Conservation (phyloP, 257 asterid genomes). For the Solanum virginianum region DNA sequence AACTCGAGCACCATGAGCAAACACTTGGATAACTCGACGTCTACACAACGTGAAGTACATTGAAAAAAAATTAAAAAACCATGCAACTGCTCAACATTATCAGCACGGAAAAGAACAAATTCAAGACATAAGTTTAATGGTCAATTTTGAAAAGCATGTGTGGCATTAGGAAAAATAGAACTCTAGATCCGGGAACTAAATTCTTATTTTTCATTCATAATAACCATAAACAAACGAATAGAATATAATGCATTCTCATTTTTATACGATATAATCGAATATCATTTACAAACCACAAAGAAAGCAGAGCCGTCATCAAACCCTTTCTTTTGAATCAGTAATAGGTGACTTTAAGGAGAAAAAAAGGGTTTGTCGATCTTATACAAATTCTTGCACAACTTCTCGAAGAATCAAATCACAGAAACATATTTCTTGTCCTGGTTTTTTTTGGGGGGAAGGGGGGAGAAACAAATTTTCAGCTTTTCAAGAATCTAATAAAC, state of each 20-base stretch:
- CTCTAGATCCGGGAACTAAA: background rate
- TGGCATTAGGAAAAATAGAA: background rate
- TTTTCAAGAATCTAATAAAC: background rate
- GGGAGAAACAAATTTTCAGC: background rate
- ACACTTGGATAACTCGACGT: slow-evolving; percentile 92
- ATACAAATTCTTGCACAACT: background rate
- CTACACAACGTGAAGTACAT: slow-evolving; percentile 26
- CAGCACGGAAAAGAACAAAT: background rate
- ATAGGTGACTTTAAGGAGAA: background rate
- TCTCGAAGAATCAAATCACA: background rate
- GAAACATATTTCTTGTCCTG: background rate
- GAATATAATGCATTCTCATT: background rate
- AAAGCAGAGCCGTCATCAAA: background rate
- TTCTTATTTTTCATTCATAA: background rate
- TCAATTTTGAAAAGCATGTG: background rate
- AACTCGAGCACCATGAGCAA: slow-evolving; percentile 86
- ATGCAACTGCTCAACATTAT: background rate
- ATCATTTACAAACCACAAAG: background rate
- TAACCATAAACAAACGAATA: background rate
- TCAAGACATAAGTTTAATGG: background rate
- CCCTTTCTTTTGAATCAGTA: background rate
- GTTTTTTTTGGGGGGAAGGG: background rate
- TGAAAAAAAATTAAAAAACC: background rate
- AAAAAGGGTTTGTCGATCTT: background rate
- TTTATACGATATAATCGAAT: background rate